Percentiles rank a stretch among this genome's conserved stretches.
Evolutionary conservation across 2,329 filamentous ascomycete genomes (phyloP).

Genomic region (Blastomyces parvus): DNA sequence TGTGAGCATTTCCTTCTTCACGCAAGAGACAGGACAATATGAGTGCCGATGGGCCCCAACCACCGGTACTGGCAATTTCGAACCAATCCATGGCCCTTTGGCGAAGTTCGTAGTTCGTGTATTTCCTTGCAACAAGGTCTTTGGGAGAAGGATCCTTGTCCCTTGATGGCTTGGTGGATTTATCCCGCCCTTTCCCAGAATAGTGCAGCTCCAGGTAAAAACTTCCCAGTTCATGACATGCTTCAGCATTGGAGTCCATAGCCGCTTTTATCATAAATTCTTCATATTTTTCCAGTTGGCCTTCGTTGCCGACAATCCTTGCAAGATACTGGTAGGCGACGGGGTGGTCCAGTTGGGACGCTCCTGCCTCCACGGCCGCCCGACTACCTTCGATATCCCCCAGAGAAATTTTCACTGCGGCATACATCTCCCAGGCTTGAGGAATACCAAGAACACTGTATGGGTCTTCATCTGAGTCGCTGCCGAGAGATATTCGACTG

Average conservation of each 20-base stretch:
- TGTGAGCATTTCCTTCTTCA: constrained; percentile 18
- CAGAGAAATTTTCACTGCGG: constrained; percentile 16
- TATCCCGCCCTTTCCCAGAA: constrained; percentile 3
- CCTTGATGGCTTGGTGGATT: not conserved
- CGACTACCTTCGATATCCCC: constrained; percentile 15
- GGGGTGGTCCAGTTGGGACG: constrained; percentile 26
- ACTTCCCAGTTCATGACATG: constrained; percentile 28
- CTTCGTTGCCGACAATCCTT: constrained; percentile 17
- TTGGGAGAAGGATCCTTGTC: not conserved
- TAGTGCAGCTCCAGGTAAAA: constrained; percentile 27
- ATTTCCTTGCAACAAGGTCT: not conserved
- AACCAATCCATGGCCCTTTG: constrained; percentile 29
- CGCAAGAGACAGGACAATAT: constrained; percentile 24
- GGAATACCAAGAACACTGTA: constrained; percentile 8
- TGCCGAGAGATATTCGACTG: not conserved
- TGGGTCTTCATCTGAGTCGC: not conserved
- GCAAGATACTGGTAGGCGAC: constrained; percentile 21
- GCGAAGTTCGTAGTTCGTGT: constrained; percentile 12
- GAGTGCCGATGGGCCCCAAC: constrained; percentile 19
- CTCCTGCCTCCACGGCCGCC: constrained; percentile 21
- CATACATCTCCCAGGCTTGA: constrained; percentile 25
- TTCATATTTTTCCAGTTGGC: constrained; percentile 24
- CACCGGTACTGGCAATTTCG: constrained; percentile 20
- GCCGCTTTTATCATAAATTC: constrained; percentile 29
- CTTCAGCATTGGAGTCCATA: constrained; percentile 20